phyloP scores from a whole-genome alignment of 2,329 filamentous ascomycete genomes.

The Juglanconis sp. region DNA sequence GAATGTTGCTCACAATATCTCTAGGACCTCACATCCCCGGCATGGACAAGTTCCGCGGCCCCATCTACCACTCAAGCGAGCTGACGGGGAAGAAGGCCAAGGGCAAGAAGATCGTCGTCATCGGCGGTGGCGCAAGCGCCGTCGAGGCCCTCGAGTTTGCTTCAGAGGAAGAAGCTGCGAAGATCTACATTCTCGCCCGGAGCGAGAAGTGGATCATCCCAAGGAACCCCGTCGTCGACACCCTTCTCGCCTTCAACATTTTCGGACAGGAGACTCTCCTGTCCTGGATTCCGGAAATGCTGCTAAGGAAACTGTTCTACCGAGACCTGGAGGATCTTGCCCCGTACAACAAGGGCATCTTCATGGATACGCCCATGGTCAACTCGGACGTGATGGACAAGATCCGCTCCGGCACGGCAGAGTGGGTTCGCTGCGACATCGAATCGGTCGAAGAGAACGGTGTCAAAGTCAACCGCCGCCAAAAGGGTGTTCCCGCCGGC shows the following conservation, averaged over 20 bases:
- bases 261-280: slow-evolving; percentile 73
- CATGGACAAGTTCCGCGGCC: slow-evolving; percentile 69
- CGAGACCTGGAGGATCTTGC: slow-evolving; percentile 73
- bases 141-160: slow-evolving; percentile 83
- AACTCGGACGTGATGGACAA: slow-evolving; percentile 78
- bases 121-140: slow-evolving; percentile 77
- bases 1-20: slow-evolving; percentile 37
- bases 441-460: slow-evolving; percentile 60
- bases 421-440: slow-evolving; percentile 82
- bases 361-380: slow-evolving; percentile 82
- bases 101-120: slow-evolving; percentile 71
- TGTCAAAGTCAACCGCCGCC: slow-evolving; percentile 68
- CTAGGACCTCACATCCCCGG: slow-evolving; percentile 63
- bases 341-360: slow-evolving; percentile 69
- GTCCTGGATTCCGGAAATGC: slow-evolving; percentile 73
- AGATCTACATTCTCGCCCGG: slow-evolving; percentile 70
- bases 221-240: slow-evolving; percentile 71
- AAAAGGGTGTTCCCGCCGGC: slow-evolving; percentile 70
- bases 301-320: slow-evolving; percentile 79
- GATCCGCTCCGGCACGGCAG: slow-evolving; percentile 66
- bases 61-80: slow-evolving; percentile 71
- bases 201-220: slow-evolving; percentile 88
- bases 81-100: slow-evolving; percentile 69
- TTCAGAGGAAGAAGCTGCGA: slow-evolving; percentile 59
- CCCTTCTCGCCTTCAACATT: slow-evolving; percentile 72